Conservation (phyloP, 257 asterid genomes). For the Salvia splendens region DNA sequence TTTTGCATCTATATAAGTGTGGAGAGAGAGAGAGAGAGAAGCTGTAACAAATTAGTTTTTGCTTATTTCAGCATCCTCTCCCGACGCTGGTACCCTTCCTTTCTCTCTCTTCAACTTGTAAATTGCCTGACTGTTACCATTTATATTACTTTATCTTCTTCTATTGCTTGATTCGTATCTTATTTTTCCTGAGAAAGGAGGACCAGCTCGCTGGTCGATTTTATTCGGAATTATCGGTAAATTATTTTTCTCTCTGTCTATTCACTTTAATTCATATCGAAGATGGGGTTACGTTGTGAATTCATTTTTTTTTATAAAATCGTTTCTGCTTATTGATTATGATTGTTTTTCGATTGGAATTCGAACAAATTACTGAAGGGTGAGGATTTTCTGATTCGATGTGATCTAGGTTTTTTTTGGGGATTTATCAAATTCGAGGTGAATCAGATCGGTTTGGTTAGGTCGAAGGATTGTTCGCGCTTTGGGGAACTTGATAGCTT, state of each 20-base stretch:
- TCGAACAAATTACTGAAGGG: slow-evolving; percentile 19
- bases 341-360: slow-evolving; percentile 23
- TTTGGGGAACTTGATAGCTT: neutral
- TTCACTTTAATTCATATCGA: slow-evolving; percentile 22
- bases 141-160: neutral
- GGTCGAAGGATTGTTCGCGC: neutral
- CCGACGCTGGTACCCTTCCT: slow-evolving; percentile 25
- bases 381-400: slow-evolving; percentile 29
- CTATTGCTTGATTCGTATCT: slow-evolving; percentile 7
- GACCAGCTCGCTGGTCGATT: slow-evolving; percentile 15
- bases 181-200: neutral
- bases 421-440: slow-evolving; percentile 23
- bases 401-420: slow-evolving; percentile 49
- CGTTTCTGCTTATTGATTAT: slow-evolving; percentile 11
- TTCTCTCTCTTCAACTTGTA: slow-evolving; percentile 34
- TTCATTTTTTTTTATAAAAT: neutral
- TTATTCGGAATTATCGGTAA: slow-evolving; percentile 22
- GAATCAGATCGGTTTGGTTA: slow-evolving; percentile 39
- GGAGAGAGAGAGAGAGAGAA: slow-evolving; percentile 26
- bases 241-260: slow-evolving; percentile 17
- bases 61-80: slow-evolving; percentile 35
- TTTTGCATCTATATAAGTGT: neutral
- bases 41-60: slow-evolving; percentile 29
- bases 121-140: neutral
- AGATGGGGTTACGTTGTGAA: slow-evolving; percentile 19